Evolutionary conservation across 2,329 filamentous ascomycete species (phyloP).

Genomic region (Beauveria sp.): DNA sequence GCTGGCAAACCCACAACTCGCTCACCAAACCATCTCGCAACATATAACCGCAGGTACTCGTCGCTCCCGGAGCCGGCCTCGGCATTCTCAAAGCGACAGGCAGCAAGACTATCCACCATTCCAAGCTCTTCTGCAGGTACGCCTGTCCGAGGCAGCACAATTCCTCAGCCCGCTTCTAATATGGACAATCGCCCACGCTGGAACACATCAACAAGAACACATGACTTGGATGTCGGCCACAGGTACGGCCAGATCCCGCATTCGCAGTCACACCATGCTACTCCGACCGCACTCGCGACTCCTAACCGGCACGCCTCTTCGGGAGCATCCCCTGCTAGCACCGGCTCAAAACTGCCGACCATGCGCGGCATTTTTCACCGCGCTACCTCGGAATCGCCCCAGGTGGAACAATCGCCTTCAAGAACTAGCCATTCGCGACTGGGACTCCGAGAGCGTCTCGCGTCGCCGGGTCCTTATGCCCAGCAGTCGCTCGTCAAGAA

Average conservation of each 20-base stretch:
- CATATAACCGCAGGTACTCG: slow-evolving; percentile 38
- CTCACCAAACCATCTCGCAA: slow-evolving; percentile 38
- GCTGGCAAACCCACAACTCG: slow-evolving; percentile 41
- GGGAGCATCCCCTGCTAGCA: slow-evolving; percentile 32
- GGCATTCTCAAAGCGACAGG: slow-evolving; percentile 32
- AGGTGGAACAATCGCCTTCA: slow-evolving; percentile 37
- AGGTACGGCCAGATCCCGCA: slow-evolving; percentile 54
- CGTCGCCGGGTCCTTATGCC: slow-evolving; percentile 40
- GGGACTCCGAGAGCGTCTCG: slow-evolving; percentile 46
- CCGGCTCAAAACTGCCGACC: slow-evolving; percentile 39
- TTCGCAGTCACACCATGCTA: slow-evolving; percentile 53
- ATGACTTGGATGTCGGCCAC: slow-evolving; percentile 44
- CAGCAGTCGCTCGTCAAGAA: slow-evolving; percentile 36
- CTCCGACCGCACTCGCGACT: slow-evolving; percentile 43
- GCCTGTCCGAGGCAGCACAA: slow-evolving; percentile 28
- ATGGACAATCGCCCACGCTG: slow-evolving; percentile 59
- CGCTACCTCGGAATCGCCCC: slow-evolving; percentile 40
- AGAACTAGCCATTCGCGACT: slow-evolving; percentile 37
- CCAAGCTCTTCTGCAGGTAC: slow-evolving; percentile 44
- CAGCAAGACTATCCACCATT: slow-evolving; percentile 38
- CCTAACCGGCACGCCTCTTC: slow-evolving; percentile 35
- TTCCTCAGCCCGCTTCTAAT: slow-evolving; percentile 38
- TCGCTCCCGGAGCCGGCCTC: slow-evolving; percentile 39
- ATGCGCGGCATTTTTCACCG: slow-evolving; percentile 41
- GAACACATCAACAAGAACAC: slow-evolving; percentile 60